phyloP scores from a whole-genome alignment of 768 basidiomycete genomes.

The Antrodiella citrinella region DNA sequence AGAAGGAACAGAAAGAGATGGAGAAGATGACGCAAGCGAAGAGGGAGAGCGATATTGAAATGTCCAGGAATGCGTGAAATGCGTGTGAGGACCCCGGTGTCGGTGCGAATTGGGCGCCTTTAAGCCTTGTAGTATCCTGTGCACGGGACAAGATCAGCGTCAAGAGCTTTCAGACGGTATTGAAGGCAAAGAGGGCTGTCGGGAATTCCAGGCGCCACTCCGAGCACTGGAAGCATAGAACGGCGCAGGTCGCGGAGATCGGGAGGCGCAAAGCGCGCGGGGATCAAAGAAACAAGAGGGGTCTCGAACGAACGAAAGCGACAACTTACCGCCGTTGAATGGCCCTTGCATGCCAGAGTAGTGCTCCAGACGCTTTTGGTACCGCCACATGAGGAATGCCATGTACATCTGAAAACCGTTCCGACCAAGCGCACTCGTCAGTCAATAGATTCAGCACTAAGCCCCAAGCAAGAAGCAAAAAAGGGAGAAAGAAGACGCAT shows the following conservation, averaged over 20 bases:
- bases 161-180: not conserved
- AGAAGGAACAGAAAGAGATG: constrained; percentile 5
- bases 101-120: not conserved
- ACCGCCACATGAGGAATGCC: constrained; percentile 71
- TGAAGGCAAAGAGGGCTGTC: not conserved
- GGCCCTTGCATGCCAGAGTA: constrained; percentile 59
- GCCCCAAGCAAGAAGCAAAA: not conserved
- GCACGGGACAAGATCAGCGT: not conserved
- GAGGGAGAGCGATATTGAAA: not conserved
- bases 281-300: not conserved
- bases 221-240: not conserved
- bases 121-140: not conserved
- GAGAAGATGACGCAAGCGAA: constrained; percentile 10
- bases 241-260: not conserved
- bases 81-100: not conserved
- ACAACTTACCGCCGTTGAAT: constrained; percentile 47
- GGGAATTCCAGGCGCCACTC: too few relatives aligned
- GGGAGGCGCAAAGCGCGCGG: not conserved
- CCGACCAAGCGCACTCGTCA: not conserved
- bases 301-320: too few relatives aligned
- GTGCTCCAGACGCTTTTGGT: constrained; percentile 60
- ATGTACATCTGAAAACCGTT: constrained; percentile 61
- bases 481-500: not conserved
- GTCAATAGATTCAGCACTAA: not conserved
- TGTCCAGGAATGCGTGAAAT: constrained; percentile 8